Evolutionary conservation across 75 land plant genomes (phyloP), one percentile per base, ranked within the genome.

Genomic region (Cryptomeria japonica): DNA sequence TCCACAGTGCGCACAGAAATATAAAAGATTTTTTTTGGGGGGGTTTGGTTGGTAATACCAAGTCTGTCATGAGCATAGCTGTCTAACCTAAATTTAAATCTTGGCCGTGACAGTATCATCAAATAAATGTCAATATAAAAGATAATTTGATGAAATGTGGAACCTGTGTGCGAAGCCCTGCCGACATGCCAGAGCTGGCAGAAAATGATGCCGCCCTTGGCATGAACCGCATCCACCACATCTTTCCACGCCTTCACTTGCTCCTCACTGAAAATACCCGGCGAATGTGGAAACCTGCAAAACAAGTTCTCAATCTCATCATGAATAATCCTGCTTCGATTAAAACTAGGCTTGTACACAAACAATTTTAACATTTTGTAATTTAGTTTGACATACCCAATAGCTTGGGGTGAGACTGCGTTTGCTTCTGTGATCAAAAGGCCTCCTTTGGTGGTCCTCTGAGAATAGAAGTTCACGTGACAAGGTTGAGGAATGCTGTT

Each of bases 231-330:
- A 11, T 94, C 91, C 37, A 96, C 97, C 51, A 96, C 89, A 32
- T 90, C 75, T 89, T 89, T 95, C 97, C 97, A 96, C 28, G 91
- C 96, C 49, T 93, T 92, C 13, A 94, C 87, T 84, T 96, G 97
- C 86, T 94, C 93, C 34, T 90, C 84, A 2, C 79, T 91, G 84
- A 86, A 96, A 41, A 95, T 94, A 4, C 96, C 96, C n/a, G 96
- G 97, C 8, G 87, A 87, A 75, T 94, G 93, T 25, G 93, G 96
- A 87, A 95, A 96, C 85, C 97, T 96, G 89, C 47, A 87, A 38
- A 9, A 51, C 53, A 34, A 3, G 16, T 13, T 36, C 14, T 37
- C 10, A 31, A n/a, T n/a, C n/a, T 39, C 19, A 34, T 1, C 14
- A 77, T 38, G 7, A 34, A 5, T 37, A 38, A 77, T 37, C 14